Base-by-base conservation (phyloP, 768 basidiomycete species). In the Boletellus emodensis region DNA sequence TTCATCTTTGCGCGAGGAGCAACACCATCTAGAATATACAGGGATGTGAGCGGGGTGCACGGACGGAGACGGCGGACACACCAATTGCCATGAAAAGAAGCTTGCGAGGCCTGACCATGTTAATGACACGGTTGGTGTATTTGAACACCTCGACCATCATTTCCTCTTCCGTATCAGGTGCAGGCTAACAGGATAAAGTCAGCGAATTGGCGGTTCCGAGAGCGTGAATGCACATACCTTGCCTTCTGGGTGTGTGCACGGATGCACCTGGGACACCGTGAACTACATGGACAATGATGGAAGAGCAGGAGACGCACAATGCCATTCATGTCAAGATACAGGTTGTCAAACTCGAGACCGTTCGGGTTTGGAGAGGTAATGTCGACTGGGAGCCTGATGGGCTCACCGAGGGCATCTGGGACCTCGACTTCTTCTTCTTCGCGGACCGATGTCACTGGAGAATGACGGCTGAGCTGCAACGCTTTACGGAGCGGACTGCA, bases 1-100 rank as follows among this genome's bases (percentile, higher is more conserved):
- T 99, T 99, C 96, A 99, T 99, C 74, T 99, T 99, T 36, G 96
- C 96, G 61, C 95, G 84, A 30, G 95, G 95, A 10, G 95, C 95
- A 18, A 97, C 95, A 52, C 95, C 95, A 62, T 98, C 94, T 95
- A 49, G 37, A 38, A 44, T 24, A 34, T n/a, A 44, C 26, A 20
- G 30, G 32, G 42, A 43, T 35, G 32, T 56, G 40, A 48, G 51
- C 12, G n/a, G 51, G 15, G 7, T 14, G n/a, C 30, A 12, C 36
- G 22, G 24, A 20, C 33, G 45, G 37, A 24, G 17, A 48, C n/a
- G 26, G 20, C 40, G 38, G 13, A 71, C 82, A 53, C 46, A 92
- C 94, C 95, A 61, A 99, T 95, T 43, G 96, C 96, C 92, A 99
- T 97, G 74, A 97, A 94, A 42, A 99, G 77, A 14, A 99, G 75